Conservation (phyloP, 1,284 basidiomycete genomes). For the Trametes sp. region DNA sequence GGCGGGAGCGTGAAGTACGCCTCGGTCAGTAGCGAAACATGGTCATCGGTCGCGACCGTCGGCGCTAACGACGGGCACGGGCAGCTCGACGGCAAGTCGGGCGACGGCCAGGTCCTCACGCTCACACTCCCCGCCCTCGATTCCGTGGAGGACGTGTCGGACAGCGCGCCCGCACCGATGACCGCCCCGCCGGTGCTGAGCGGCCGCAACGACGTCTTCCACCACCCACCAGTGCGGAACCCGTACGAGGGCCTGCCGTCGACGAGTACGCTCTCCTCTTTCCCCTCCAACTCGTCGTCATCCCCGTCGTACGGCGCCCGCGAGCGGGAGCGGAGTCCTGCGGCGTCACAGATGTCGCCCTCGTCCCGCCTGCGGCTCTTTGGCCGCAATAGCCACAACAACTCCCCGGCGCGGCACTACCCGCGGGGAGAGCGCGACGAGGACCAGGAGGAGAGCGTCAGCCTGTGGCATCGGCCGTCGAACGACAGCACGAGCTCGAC, state of each 20-base stretch:
- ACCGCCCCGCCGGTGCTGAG: conserved; percentile 44
- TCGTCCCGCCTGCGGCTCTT: conserved; percentile 32
- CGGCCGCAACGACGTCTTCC: conserved; percentile 28
- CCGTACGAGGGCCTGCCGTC: conserved; percentile 44
- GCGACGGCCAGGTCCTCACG: conserved; percentile 19
- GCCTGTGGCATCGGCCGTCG: conserved; percentile 42
- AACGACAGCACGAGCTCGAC: conserved; percentile 21
- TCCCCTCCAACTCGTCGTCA: conserved; percentile 32
- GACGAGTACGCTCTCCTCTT: conserved; percentile 40
- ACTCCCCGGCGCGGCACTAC: conserved; percentile 41
- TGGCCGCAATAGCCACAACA: conserved; percentile 30
- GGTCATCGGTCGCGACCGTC: conserved; percentile 29
- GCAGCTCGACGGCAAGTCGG: conserved; percentile 23
- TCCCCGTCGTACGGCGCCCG: conserved; percentile 19
- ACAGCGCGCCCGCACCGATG: conserved; percentile 26
- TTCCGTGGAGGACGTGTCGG: conserved; percentile 29
- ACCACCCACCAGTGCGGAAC: conserved; percentile 32
- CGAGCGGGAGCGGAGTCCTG: conserved; percentile 13
- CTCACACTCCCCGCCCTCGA: conserved; percentile 24
- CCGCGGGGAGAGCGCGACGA: conserved; percentile 43
- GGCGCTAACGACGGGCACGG: conserved; percentile 33
- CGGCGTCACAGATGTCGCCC: conserved; percentile 16
- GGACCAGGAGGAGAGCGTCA: conserved; percentile 50
- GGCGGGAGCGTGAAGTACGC: conserved; percentile 27
- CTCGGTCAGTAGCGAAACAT: conserved; percentile 35